Evolutionary conservation across 2,329 filamentous ascomycete genomes (phyloP).

Genomic region (Byssochlamys sp.): DNA sequence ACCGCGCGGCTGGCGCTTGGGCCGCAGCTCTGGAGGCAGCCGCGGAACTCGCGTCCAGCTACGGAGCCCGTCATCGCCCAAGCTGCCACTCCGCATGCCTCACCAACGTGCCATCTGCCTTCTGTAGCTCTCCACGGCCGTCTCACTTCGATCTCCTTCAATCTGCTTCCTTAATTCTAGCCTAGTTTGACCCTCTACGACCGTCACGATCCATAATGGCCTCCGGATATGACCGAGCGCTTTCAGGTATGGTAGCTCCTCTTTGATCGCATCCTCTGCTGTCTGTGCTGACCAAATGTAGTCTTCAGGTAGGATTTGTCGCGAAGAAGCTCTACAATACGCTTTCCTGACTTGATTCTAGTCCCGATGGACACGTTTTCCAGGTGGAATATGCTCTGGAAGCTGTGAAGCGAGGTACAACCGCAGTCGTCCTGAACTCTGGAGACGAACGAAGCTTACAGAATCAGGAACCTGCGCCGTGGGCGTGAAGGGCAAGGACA

Average conservation of each 20-base stretch:
- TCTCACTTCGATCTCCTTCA: not conserved
- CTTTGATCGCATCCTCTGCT: constrained; percentile 7
- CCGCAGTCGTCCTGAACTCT: constrained; percentile 3
- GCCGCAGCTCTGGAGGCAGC: constrained; percentile 17
- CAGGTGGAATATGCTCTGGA: constrained; percentile 99
- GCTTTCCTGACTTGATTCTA: constrained; percentile 44
- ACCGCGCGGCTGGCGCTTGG: constrained; percentile 16
- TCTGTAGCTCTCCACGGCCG: not conserved
- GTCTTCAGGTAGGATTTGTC: constrained; percentile 63
- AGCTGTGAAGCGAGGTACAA: constrained; percentile 87
- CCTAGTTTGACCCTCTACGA: not conserved
- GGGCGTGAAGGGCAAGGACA: constrained; percentile 86
- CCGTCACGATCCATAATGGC: constrained; percentile 49
- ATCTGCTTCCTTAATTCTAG: not conserved
- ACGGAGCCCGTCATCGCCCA: constrained; percentile 15
- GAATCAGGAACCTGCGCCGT: constrained; percentile 83
- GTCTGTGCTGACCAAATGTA: constrained; percentile 41
- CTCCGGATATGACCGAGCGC: constrained; percentile 96
- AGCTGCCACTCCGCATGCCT: constrained; percentile 2
- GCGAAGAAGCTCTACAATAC: constrained; percentile 8
- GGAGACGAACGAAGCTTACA: not conserved
- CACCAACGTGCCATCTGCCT: not conserved
- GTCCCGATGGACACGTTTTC: constrained; percentile 98
- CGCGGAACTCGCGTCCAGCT: constrained; percentile 18
- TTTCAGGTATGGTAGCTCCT: constrained; percentile 66